Evolutionary conservation across 1,284 basidiomycete species (phyloP).

Genomic region (Ceratobasidium sp.): DNA sequence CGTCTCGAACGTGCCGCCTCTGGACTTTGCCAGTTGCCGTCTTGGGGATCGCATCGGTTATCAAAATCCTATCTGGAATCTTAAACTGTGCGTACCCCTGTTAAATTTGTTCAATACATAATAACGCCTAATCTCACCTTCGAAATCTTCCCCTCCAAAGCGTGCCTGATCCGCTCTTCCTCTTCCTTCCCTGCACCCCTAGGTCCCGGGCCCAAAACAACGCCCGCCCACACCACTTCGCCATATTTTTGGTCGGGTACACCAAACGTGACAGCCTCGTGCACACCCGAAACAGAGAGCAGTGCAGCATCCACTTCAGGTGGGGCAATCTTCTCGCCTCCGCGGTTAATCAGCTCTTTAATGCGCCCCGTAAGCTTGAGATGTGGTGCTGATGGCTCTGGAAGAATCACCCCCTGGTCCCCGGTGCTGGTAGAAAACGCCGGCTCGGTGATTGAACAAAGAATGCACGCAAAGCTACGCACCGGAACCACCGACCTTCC

Average conservation of each 20-base stretch:
- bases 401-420: constrained; percentile 67
- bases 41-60: constrained; percentile 50
- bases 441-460: neutral
- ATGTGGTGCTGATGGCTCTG: constrained; percentile 55
- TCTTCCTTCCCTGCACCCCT: constrained; percentile 42
- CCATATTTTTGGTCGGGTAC: constrained; percentile 51
- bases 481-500: constrained; percentile 54
- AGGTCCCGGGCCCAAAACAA: constrained; percentile 45
- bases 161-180: constrained; percentile 46
- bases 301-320: constrained; percentile 65
- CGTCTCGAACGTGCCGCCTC: constrained; percentile 49
- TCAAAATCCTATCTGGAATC: constrained; percentile 49
- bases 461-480: neutral
- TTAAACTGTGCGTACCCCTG: constrained; percentile 48
- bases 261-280: constrained; percentile 58
- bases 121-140: constrained; percentile 43
- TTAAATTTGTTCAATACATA: neutral
- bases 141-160: constrained; percentile 47
- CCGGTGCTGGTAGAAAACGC: constrained; percentile 58
- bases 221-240: constrained; percentile 51
- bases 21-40: constrained; percentile 52
- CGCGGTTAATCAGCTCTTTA: constrained; percentile 68
- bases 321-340: constrained; percentile 72
- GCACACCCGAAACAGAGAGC: constrained; percentile 56
- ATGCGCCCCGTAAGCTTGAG: constrained; percentile 65